Base-by-base conservation (phyloP, 768 basidiomycete genomes). In the Pulveroboletus sp. region DNA sequence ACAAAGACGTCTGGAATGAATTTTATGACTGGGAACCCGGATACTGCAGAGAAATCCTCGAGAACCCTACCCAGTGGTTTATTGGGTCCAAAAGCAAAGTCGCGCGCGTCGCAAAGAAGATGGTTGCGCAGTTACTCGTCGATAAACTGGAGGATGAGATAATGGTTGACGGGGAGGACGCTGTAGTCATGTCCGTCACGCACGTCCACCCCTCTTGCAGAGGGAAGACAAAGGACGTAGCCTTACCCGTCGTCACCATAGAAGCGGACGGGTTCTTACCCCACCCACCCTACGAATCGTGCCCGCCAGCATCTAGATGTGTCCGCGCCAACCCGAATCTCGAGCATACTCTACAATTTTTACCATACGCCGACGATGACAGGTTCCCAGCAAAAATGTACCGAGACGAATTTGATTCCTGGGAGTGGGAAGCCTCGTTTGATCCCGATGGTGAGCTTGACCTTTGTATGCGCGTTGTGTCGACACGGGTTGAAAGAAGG, bases 291-390 rank as follows among this genome's bases (percentile, higher is more conserved):
- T 81, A 81, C 51, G 73, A 75, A 14, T 66, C 66, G n/a, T 82
- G 80, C 52, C 67, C 80, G 0, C 74, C 80, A 0, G 49, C 61
- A 1, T 68, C 70, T 1, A 58, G 61, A 16, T 79, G 67, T 48
- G 52, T 71, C 36, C 17, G 45, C 14, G 29, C 53, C 31, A 24
- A 56, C 14, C 12, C 6, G 9, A 2, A 10, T 4, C 39, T 55
- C 6, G 49, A 38, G 3, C 2, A 53, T 1, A 32, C 27, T 4
- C 33, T 49, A 2, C 12, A 42, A 0, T 82, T 81, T 38, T 47
- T 75, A 5, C 78, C 78, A 0, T 79, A 74, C 42, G 73, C 75
- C 3, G 80, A 82, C 37, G 75, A 81, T 35, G 55, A 61, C 0
- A 16, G 8, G 0, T 81, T 82, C 53, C 52, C 66, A 1, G 23